A percentile compares a stretch with the other conserved stretches of the same genome.
These are phyloP conservation scores for Boletellus sp. DNA, from an alignment of 768 basidiomycete species.

Conservation along the genomic window DNA sequence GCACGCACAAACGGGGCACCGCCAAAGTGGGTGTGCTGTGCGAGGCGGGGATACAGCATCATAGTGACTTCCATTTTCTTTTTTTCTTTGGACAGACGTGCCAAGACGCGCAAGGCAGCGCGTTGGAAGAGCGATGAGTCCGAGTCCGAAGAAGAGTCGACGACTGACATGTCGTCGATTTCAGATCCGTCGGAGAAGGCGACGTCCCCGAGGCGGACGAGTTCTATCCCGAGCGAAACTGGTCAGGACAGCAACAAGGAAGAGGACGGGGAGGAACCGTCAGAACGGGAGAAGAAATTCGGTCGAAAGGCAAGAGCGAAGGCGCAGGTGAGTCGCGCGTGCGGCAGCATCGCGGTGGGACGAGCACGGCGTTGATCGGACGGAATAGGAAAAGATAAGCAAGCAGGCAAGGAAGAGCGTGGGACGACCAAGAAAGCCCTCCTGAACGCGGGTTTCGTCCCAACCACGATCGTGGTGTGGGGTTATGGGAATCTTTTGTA, in stretches of 20 bases:
- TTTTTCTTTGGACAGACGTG: conserved; percentile 17
- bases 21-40: conserved; percentile 20
- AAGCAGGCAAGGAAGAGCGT: conserved; percentile 22
- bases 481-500: no score
- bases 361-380: conserved; percentile 1
- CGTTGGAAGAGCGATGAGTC: conserved; percentile 33
- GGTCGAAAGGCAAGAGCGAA: conserved; percentile 38
- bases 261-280: conserved; percentile 26
- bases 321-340: conserved; percentile 35
- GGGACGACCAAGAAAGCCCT: conserved; percentile 24
- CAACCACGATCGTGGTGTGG: no score
- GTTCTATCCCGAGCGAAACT: conserved; percentile 40
- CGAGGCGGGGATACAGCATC: neutral
- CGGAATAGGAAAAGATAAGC: conserved; percentile 31
- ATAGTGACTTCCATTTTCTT: conserved; percentile 5
- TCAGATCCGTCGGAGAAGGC: conserved; percentile 38
- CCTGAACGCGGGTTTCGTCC: no score
- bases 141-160: conserved; percentile 25
- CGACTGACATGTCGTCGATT: conserved; percentile 31
- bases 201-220: conserved; percentile 21
- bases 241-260: conserved; percentile 28
- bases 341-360: neutral
- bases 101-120: conserved; percentile 26
- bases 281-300: conserved; percentile 33
- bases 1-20: conserved; percentile 24